Evolutionary conservation across 164 flowering plant species (phyloP).

Genomic region (Cinnamomum micranthum): DNA sequence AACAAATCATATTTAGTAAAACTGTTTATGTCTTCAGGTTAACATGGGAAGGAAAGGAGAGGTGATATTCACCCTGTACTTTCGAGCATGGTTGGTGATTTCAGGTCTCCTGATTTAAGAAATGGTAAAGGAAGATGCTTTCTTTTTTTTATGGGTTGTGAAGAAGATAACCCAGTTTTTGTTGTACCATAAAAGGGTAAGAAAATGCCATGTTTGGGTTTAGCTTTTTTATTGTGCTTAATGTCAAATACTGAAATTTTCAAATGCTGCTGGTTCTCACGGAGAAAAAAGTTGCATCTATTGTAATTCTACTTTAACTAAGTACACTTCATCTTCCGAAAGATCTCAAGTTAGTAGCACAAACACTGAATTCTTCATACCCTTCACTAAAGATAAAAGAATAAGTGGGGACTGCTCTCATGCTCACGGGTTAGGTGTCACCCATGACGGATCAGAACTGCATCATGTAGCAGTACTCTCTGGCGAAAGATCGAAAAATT

Average conservation of each 20-base stretch:
- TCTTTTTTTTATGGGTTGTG: neutral
- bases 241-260: conserved; percentile 28
- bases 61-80: neutral
- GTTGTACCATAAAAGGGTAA: conserved; percentile 21
- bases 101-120: neutral
- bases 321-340: neutral
- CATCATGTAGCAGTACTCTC: neutral
- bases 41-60: conserved; percentile 3
- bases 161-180: conserved; percentile 24
- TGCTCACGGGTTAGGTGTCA: neutral
- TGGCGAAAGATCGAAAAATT: neutral
- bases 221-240: neutral
- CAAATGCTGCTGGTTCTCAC: neutral
- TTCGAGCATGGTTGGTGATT: neutral
- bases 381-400: neutral
- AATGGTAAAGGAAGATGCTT: neutral
- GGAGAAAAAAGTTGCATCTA: neutral
- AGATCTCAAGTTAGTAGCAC: conserved; percentile 29
- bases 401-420: neutral
- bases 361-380: conserved; percentile 36
- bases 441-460: neutral
- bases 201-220: conserved; percentile 15
- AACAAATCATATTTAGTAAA: conserved; percentile 19
- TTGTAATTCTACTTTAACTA: neutral
- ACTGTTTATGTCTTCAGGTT: conserved; percentile 22